phyloP scores from a whole-genome alignment of 345 rosid genomes.

The Populus ilicifolia region DNA sequence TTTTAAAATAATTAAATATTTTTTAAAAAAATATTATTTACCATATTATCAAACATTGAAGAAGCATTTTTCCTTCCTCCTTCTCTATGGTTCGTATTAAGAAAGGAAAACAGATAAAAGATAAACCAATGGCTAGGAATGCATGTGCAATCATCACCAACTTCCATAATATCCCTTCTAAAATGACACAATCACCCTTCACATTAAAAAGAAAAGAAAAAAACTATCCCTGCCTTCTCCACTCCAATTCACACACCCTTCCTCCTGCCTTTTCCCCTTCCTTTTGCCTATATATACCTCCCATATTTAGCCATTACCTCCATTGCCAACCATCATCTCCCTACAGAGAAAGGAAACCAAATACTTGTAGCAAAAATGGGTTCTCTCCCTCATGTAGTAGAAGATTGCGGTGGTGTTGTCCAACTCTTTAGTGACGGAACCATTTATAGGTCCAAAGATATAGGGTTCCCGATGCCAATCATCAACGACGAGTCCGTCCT shows the following conservation, averaged over 20 bases:
- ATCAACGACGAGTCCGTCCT: slow-evolving; percentile 35
- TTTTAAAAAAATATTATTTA: too few relatives aligned
- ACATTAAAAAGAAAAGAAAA: neutral
- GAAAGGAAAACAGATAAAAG: too few relatives aligned
- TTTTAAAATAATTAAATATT: too few relatives aligned
- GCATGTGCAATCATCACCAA: neutral
- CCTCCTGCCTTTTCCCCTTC: neutral
- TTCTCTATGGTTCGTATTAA: neutral
- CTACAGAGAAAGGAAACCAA: neutral
- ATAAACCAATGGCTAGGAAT: slow-evolving; percentile 8
- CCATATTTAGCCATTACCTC: neutral
- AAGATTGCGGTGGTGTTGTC: slow-evolving; percentile 33
- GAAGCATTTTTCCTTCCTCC: too few relatives aligned
- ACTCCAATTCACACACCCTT: neutral
- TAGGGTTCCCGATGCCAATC: slow-evolving; percentile 26
- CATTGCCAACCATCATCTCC: neutral
- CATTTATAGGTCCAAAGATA: slow-evolving; percentile 38
- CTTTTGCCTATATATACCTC: neutral
- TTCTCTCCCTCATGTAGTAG: slow-evolving; percentile 26
- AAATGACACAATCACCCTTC: slow-evolving; percentile 1
- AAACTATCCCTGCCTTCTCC: neutral
- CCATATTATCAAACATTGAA: too few relatives aligned
- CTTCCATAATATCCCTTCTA: neutral
- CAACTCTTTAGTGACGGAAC: slow-evolving; percentile 41
- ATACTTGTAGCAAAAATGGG: slow-evolving; percentile 10